A percentile compares a stretch with the other conserved stretches of the same genome.
phyloP scores from a whole-genome alignment of 306 rosid species.

The Cucumis cinereus region DNA sequence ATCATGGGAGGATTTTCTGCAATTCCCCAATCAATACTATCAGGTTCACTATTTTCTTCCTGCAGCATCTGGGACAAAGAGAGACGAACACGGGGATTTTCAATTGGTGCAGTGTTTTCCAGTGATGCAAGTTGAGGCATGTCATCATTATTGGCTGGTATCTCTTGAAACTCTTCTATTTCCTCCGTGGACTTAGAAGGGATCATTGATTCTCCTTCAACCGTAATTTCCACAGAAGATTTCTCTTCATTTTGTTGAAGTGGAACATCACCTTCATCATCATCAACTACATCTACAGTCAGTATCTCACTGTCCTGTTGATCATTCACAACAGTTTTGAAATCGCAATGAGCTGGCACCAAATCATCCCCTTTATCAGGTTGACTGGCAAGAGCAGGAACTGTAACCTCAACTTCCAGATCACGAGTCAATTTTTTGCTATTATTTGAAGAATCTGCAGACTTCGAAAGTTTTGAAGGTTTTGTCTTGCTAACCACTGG shows the following conservation, averaged over 20 bases:
- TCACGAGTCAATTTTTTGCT: conserved; percentile 30
- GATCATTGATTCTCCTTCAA: conserved; percentile 67
- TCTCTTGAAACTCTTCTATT: conserved; percentile 64
- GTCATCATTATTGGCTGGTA: conserved; percentile 30
- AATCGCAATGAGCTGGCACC: conserved; percentile 21
- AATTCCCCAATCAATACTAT: conserved; percentile 76
- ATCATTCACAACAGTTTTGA: conserved; percentile 33
- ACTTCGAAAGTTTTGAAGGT: conserved; percentile 39
- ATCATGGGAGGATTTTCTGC: conserved; percentile 83
- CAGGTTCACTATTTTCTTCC: conserved; percentile 85
- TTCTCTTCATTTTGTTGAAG: conserved; percentile 31
- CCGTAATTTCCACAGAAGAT: conserved; percentile 29
- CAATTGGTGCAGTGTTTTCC: conserved; percentile 31
- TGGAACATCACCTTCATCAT: conserved; percentile 20
- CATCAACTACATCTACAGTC: conserved; percentile 28
- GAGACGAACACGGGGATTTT: conserved; percentile 78
- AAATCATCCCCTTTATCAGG: conserved; percentile 33
- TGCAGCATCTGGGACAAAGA: conserved; percentile 96
- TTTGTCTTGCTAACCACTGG: conserved; percentile 39
- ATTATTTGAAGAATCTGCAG: conserved; percentile 32
- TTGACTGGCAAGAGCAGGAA: conserved; percentile 40
- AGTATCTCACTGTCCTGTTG: conserved; percentile 29
- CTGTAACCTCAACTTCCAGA: conserved; percentile 34
- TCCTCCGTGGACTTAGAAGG: conserved; percentile 85
- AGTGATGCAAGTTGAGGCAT: conserved; percentile 34